Evolutionary conservation across 2,329 filamentous ascomycete species (phyloP).

Genomic region (Fusarium veterinarium): DNA sequence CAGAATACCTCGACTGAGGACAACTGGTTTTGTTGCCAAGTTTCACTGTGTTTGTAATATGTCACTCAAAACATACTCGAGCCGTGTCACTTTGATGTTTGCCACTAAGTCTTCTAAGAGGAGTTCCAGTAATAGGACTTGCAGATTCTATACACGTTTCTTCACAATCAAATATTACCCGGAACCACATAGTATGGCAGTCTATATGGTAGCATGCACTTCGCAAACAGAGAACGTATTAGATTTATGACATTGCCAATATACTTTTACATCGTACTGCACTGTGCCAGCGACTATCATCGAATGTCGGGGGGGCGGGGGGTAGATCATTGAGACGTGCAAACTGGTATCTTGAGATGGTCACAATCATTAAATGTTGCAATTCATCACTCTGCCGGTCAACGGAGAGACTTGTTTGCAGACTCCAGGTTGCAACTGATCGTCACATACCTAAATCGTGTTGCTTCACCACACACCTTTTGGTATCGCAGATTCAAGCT

Average conservation of each 20-base stretch:
- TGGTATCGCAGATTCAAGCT: background rate
- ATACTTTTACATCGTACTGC: background rate
- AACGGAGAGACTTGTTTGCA: background rate
- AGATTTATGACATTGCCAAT: background rate
- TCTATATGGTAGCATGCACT: background rate
- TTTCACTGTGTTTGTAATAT: background rate
- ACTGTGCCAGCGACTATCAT: background rate
- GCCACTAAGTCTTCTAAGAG: background rate
- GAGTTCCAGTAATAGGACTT: background rate
- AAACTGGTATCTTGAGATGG: no score
- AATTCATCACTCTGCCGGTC: background rate
- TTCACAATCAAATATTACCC: background rate
- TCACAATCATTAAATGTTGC: background rate
- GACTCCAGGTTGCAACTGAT: background rate
- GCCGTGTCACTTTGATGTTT: background rate
- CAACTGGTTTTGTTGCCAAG: background rate
- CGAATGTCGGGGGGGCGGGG: background rate
- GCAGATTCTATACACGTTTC: background rate
- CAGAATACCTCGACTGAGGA: background rate
- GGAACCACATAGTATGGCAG: background rate
- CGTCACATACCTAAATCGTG: background rate
- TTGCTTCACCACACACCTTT: background rate
- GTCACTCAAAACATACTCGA: background rate
- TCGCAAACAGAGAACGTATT: background rate
- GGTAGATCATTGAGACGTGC: background rate